Base-by-base conservation (phyloP, 1,284 basidiomycete genomes). In the Ustilago esculenta region DNA sequence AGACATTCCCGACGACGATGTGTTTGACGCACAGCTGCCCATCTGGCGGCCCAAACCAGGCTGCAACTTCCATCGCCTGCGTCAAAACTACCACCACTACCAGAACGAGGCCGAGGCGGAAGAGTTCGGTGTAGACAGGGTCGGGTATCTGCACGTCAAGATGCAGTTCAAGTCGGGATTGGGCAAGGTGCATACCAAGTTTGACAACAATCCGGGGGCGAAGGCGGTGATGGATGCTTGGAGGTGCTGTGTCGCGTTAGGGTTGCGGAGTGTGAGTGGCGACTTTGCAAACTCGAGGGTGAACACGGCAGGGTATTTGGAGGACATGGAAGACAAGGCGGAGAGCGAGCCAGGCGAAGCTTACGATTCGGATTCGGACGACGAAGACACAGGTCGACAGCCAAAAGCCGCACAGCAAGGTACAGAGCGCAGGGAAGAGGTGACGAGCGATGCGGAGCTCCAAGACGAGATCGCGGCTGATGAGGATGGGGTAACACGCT, bases 111-210 rank as follows among this genome's bases (percentile, higher is more conserved):
- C 10, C 2, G 52, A 73, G 36, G 70, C 59, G 15, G 50, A 63
- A 15, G 9, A 41, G 37, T 23, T 72, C 4, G 70, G 60, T 23
- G 70, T 67, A 9, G 56, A 66, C 23, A 36, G 49, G 20, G 42
- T 75, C 2, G 70, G 71, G 0, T 57, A 54, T 11, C 36, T 75
- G 21, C 18, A 55, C 9, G 60, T 72, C 18, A 47, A 48, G 30
- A 40, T 75, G 52, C 66, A 69, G 45, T 75, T 75, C 67, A 75
- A 75, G 61, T 58, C 49, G 4, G 73, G 73, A 12, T 39, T 75
- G 35, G 73, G 71, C 14, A 55, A 60, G 46, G 48, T 71, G 20
- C 73, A 75, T 34, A 53, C 59, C 18, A 58, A 65, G 40, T 57
- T 73, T 27, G 56, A 69, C 21, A 40, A 36, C 7, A 61, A 75